Evolutionary conservation across 352 stramenopile species (phyloP).

Genomic region (Phytophthora ramorum): DNA sequence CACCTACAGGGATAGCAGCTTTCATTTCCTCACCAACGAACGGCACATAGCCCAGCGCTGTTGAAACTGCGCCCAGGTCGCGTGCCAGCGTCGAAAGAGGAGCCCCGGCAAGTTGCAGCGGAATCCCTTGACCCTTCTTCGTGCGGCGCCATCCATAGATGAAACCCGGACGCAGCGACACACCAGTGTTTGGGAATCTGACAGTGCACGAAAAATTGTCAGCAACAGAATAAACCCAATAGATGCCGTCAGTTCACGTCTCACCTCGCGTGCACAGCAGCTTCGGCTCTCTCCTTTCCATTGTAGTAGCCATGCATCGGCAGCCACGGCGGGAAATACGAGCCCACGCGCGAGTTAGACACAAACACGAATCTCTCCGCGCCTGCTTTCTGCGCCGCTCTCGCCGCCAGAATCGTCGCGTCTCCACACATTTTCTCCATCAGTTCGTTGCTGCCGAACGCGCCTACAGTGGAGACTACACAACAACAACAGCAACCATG

Average conservation of each 20-base stretch:
- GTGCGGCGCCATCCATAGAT: slow-evolving; percentile 87
- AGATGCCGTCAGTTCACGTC: neutral
- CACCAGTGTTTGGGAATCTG: slow-evolving; percentile 78
- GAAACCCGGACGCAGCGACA: slow-evolving; percentile 89
- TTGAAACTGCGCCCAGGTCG: slow-evolving; percentile 64
- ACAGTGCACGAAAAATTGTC: neutral
- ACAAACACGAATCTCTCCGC: slow-evolving; percentile 90
- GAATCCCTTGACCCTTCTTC: slow-evolving; percentile 65
- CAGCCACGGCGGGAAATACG: slow-evolving; percentile 70
- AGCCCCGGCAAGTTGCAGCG: slow-evolving; percentile 76
- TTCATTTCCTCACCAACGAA: slow-evolving; percentile 77
- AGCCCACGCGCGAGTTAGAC: slow-evolving; percentile 91
- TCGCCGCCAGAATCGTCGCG: slow-evolving; percentile 79
- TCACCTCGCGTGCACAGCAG: slow-evolving; percentile 68
- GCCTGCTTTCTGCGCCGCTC: slow-evolving; percentile 77
- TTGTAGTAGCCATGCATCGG: slow-evolving; percentile 92
- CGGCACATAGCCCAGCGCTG: slow-evolving; percentile 60
- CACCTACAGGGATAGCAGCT: slow-evolving; percentile 66
- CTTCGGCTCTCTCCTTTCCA: slow-evolving; percentile 89
- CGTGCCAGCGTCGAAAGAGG: slow-evolving; percentile 74
- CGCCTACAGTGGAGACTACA: slow-evolving; percentile 87
- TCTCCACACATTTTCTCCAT: slow-evolving; percentile 93
- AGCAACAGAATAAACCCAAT: neutral
- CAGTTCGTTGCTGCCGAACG: slow-evolving; percentile 88
- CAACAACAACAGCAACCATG: neutral